phyloP scores from a whole-genome alignment of 2,329 filamentous ascomycete genomes.

The Arthrocladium fulminans region DNA sequence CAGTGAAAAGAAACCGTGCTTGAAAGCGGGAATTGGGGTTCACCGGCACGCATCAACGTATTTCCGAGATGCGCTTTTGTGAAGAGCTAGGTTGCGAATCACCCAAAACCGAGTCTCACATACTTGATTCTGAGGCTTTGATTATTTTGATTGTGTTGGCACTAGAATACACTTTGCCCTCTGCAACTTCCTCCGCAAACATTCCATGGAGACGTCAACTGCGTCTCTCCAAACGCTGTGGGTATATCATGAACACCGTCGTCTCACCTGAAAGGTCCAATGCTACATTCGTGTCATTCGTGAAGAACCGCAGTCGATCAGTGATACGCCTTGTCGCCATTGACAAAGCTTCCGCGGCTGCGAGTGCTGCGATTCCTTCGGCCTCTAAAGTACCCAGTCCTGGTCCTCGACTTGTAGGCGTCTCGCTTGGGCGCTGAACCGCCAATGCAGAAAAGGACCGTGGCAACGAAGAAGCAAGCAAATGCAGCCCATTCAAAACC shows the following conservation, averaged over 20 bases:
- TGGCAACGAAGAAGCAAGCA: slow-evolving; percentile 47
- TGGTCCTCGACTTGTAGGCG: slow-evolving; percentile 5
- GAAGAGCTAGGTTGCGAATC: too few species aligned
- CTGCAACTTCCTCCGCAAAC: too few species aligned
- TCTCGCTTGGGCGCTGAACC: slow-evolving; percentile 21
- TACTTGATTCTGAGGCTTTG: background rate
- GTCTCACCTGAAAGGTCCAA: background rate
- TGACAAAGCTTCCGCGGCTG: slow-evolving; percentile 25
- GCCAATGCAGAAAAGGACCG: slow-evolving; percentile 48
- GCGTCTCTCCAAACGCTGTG: background rate
- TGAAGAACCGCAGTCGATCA: background rate
- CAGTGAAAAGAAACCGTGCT: too few species aligned
- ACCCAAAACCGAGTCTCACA: background rate
- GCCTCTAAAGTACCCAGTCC: slow-evolving; percentile 16
- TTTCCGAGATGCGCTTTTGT: too few species aligned
- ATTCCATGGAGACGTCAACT: too few species aligned
- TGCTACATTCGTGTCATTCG: background rate
- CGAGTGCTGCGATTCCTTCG: slow-evolving; percentile 21
- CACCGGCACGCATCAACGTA: too few species aligned
- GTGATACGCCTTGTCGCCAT: slow-evolving; percentile 22
- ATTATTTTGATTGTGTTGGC: background rate
- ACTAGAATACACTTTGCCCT: background rate
- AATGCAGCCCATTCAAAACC: slow-evolving; percentile 55
- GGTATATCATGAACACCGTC: background rate
- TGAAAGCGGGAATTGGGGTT: too few species aligned